Conservation (phyloP, 441 rosid species). For the Corymbia calophylla region DNA sequence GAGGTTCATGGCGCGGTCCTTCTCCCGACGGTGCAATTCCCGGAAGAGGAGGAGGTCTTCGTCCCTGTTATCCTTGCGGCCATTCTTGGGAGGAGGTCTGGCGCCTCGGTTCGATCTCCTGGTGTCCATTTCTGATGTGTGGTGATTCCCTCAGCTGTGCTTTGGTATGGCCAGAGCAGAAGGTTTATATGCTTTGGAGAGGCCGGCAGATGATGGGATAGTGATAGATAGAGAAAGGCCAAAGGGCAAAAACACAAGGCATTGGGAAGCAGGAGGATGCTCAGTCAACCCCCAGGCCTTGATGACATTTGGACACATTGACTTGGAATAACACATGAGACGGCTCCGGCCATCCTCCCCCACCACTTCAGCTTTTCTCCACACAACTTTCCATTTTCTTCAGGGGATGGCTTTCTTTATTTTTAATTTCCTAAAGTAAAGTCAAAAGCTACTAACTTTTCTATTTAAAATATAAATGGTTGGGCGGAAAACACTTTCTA, state of each 20-base stretch:
- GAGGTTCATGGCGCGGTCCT: slow-evolving; percentile 30
- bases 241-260: neutral
- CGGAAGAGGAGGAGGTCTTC: slow-evolving; percentile 46
- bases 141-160: neutral
- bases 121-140: neutral
- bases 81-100: neutral
- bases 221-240: neutral
- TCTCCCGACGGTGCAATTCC: slow-evolving; percentile 41
- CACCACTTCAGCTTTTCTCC: neutral
- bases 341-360: neutral
- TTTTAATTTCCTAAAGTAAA: neutral
- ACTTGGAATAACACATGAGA: neutral
- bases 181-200: neutral
- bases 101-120: neutral
- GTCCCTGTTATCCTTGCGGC: slow-evolving; percentile 22
- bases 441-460: neutral
- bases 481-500: neutral
- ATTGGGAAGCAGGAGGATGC: neutral
- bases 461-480: neutral
- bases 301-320: neutral
- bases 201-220: neutral
- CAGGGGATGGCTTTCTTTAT: neutral
- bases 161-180: neutral
- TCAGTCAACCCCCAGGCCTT: neutral
- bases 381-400: neutral